A percentile compares a stretch with the other conserved stretches of the same genome.
These are phyloP conservation scores for Camellia oleifera DNA, from an alignment of 179 eudicot species.

Conservation along the genomic window DNA sequence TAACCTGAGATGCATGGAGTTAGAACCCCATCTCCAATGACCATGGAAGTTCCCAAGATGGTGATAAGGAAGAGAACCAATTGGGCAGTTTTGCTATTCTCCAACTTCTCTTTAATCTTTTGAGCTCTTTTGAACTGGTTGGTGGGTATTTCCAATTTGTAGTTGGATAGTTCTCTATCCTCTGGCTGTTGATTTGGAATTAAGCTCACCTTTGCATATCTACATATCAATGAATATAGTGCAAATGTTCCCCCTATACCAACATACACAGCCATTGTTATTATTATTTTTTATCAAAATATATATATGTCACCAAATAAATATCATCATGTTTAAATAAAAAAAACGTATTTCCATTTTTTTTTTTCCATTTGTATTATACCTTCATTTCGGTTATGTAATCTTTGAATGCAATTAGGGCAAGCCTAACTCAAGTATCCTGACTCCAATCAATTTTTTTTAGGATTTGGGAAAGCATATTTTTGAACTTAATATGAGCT, in stretches of 20 bases:
- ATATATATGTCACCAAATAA: no score
- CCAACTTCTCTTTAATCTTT: slow-evolving; percentile 33
- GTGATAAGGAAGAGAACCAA: slow-evolving; percentile 38
- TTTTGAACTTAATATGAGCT: no score
- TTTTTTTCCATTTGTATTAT: no score
- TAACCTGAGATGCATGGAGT: slow-evolving; percentile 57
- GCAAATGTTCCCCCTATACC: slow-evolving; percentile 61
- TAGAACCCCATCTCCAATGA: slow-evolving; percentile 59
- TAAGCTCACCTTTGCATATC: slow-evolving; percentile 49
- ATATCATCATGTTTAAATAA: no score
- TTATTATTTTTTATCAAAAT: no score
- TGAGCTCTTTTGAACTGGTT: slow-evolving; percentile 33
- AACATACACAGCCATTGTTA: no score
- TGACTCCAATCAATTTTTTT: no score
- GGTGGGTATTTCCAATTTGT: slow-evolving; percentile 27
- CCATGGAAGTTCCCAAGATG: slow-evolving; percentile 62
- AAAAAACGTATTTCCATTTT: no score
- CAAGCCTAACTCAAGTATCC: no score
- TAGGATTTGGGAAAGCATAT: no score
- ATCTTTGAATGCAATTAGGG: no score
- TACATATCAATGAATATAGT: slow-evolving; percentile 51
- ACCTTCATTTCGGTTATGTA: no score
- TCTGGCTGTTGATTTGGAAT: slow-evolving; percentile 55
- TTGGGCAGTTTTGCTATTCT: slow-evolving; percentile 30
- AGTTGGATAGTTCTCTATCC: slow-evolving; percentile 44